These are phyloP conservation scores for Botryotinia convoluta DNA, from an alignment of 2,329 filamentous ascomycete species.

Conservation along the genomic window DNA sequence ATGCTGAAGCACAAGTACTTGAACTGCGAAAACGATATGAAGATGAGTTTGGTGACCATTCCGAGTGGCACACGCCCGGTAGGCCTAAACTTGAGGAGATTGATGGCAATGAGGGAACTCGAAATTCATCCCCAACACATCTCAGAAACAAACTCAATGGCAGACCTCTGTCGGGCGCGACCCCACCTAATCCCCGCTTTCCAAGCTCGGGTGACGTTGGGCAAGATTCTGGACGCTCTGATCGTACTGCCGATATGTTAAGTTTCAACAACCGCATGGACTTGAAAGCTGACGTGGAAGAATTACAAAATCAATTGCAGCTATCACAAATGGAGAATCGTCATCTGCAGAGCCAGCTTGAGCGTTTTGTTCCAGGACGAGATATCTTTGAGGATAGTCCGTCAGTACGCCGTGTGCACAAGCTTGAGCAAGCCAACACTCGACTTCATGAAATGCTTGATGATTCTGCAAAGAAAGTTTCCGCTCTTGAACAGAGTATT, in stretches of 20 bases:
- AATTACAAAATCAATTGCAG: constrained; percentile 91
- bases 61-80: constrained; percentile 59
- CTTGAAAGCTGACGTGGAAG: constrained; percentile 83
- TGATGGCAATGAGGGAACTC: constrained; percentile 74
- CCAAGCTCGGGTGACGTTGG: constrained; percentile 59
- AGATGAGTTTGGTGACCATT: constrained; percentile 65
- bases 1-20: constrained; percentile 78
- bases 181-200: constrained; percentile 74
- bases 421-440: constrained; percentile 88
- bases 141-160: constrained; percentile 53
- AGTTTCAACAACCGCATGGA: constrained; percentile 89
- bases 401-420: constrained; percentile 76
- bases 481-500: constrained; percentile 80
- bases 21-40: constrained; percentile 73
- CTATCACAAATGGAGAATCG: constrained; percentile 93
- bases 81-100: constrained; percentile 84
- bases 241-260: constrained; percentile 78
- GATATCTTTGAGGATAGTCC: constrained; percentile 73
- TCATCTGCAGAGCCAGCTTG: constrained; percentile 84
- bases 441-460: constrained; percentile 92
- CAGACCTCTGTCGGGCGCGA: constrained; percentile 67
- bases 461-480: constrained; percentile 90
- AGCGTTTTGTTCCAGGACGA: constrained; percentile 60
- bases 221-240: constrained; percentile 77
- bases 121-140: constrained; percentile 71